Evolutionary conservation across 192 early-diverging fungal species (phyloP).

Genomic region (Coemansia sp.): DNA sequence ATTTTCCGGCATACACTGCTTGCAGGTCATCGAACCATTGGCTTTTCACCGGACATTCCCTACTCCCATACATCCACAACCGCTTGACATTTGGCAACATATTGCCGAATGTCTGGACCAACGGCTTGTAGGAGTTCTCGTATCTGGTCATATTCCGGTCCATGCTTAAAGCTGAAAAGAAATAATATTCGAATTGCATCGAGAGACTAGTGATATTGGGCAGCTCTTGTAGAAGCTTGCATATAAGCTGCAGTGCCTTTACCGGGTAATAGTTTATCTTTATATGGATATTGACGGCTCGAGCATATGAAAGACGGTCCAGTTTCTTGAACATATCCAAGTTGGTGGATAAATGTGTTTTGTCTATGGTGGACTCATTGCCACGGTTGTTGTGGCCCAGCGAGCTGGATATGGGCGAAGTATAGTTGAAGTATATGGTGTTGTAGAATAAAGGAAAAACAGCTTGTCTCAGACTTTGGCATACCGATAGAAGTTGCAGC

Average conservation of each 20-base stretch:
- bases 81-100: background rate
- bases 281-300: background rate
- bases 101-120: background rate
- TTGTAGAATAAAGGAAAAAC: background rate
- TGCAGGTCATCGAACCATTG: background rate
- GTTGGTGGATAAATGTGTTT: background rate
- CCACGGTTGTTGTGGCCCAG: background rate
- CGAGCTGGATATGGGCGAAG: background rate
- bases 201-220: background rate
- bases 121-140: background rate
- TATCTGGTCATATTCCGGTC: slow-evolving; percentile 1
- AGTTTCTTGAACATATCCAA: background rate
- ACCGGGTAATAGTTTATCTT: slow-evolving; percentile 1
- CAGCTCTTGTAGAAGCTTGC: background rate
- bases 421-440: background rate
- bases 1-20: background rate
- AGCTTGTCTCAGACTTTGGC: background rate
- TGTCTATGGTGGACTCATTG: background rate
- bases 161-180: background rate
- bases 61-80: background rate
- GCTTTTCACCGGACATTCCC: background rate
- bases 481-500: background rate
- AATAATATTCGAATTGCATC: background rate
- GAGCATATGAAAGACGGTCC: background rate
- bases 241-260: background rate